A percentile compares a stretch with the other conserved stretches of the same genome.
Evolutionary conservation across 495 filamentous ascomycete genomes (phyloP).

Genomic region (Neurospora pannonica): DNA sequence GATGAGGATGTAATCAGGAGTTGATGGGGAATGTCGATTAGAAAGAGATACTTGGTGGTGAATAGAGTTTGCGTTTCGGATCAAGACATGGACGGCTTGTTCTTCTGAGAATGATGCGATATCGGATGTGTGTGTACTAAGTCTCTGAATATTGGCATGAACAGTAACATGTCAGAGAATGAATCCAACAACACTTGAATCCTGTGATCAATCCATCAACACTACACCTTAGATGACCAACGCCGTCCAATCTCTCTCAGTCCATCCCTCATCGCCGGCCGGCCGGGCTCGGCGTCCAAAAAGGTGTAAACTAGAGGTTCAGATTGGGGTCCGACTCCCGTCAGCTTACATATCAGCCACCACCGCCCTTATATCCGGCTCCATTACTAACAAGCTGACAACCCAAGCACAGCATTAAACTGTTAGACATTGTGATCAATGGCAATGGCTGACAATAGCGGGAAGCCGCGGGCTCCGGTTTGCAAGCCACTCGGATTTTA

Average conservation of each 20-base stretch:
- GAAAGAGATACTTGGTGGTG: neutral
- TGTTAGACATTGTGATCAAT: neutral
- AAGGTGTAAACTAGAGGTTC: neutral
- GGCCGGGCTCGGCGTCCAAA: neutral
- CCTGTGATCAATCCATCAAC: neutral
- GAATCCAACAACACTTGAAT: neutral
- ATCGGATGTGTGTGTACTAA: neutral
- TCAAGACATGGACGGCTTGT: neutral
- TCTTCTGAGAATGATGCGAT: too few relatives aligned
- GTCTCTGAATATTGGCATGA: neutral
- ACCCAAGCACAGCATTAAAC: neutral
- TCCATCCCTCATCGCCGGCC: neutral
- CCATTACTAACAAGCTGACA: neutral
- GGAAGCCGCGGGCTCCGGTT: neutral
- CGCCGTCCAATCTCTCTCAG: neutral
- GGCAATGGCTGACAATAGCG: neutral
- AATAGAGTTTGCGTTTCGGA: neutral
- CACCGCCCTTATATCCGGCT: neutral
- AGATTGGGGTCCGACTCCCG: neutral
- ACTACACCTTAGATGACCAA: neutral
- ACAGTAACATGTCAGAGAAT: neutral
- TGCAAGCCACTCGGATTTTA: neutral
- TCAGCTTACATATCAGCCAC: neutral
- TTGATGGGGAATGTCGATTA: neutral
- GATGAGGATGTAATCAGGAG: neutral